These are phyloP conservation scores for Favolaschia claudopus DNA, from an alignment of 768 basidiomycete species.

Conservation along the genomic window DNA sequence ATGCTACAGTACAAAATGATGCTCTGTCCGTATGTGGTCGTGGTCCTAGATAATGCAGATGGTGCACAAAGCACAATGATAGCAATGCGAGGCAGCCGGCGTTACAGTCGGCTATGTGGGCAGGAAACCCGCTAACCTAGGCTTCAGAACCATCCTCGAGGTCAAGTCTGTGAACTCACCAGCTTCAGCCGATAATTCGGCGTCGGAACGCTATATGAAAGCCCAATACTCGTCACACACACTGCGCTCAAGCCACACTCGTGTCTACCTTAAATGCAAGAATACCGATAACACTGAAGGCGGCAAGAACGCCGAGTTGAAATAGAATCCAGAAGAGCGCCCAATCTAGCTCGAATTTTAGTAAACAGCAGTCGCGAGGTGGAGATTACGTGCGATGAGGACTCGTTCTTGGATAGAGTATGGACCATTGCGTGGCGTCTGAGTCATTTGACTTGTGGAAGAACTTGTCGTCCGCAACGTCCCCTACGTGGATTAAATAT, in stretches of 20 bases:
- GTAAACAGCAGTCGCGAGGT: not conserved
- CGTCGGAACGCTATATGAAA: constrained; percentile 52
- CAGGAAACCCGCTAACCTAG: constrained; percentile 62
- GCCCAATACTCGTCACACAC: constrained; percentile 10
- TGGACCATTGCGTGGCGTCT: constrained; percentile 87
- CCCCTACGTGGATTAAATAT: constrained; percentile 75
- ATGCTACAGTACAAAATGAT: constrained; percentile 19
- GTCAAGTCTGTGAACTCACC: constrained; percentile 50
- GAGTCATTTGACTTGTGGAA: constrained; percentile 95
- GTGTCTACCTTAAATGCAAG: constrained; percentile 81
- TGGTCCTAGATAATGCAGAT: constrained; percentile 1
- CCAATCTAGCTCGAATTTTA: constrained; percentile 67
- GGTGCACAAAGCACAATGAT: constrained; percentile 12
- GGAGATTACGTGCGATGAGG: constrained; percentile 66
- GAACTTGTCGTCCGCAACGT: constrained; percentile 92
- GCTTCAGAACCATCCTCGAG: not conserved
- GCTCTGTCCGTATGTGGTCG: not conserved
- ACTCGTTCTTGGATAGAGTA: constrained; percentile 73
- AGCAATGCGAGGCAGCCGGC: constrained; percentile 6
- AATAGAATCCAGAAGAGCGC: constrained; percentile 87
- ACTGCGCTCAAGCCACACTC: constrained; percentile 14
- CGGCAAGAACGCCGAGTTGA: constrained; percentile 74
- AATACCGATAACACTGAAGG: constrained; percentile 83
- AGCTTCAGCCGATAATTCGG: constrained; percentile 76
- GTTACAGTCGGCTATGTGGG: constrained; percentile 55